These are phyloP conservation scores for Ophidiomyces ophidiicola DNA, from an alignment of 2,329 filamentous ascomycete genomes.

Conservation along the genomic window DNA sequence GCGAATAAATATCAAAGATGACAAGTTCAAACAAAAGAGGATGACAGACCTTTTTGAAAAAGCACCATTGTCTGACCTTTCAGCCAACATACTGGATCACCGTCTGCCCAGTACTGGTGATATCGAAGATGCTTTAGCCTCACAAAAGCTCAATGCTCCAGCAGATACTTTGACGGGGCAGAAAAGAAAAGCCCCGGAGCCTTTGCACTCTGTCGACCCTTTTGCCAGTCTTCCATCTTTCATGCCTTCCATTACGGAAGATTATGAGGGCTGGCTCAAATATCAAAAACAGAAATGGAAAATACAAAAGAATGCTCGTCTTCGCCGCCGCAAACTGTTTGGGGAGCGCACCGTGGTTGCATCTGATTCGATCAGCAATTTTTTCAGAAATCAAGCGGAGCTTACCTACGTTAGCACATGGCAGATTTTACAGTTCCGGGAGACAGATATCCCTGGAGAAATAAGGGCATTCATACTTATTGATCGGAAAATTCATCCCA, in stretches of 20 bases:
- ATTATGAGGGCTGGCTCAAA: conserved; percentile 76
- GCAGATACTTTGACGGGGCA: conserved; percentile 45
- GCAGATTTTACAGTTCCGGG: conserved; percentile 80
- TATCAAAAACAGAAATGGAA: conserved; percentile 99
- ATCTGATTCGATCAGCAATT: conserved; percentile 51
- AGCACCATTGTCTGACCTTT: conserved; percentile 55
- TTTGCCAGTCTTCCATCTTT: conserved; percentile 68
- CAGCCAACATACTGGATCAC: conserved; percentile 50
- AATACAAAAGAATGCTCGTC: conserved; percentile 81
- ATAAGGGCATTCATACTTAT: conserved; percentile 85
- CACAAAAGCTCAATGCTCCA: conserved; percentile 52
- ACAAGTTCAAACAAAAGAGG: conserved; percentile 97
- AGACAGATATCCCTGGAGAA: conserved; percentile 72
- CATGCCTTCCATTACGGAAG: conserved; percentile 73
- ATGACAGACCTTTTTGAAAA: conserved; percentile 78
- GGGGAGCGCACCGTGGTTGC: conserved; percentile 61
- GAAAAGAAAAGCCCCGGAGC: conserved; percentile 63
- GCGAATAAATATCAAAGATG: conserved; percentile 86
- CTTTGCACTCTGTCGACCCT: conserved; percentile 56
- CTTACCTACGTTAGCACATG: conserved; percentile 81
- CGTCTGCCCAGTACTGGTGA: conserved; percentile 48
- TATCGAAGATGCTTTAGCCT: conserved; percentile 57
- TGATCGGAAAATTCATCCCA: conserved; percentile 74
- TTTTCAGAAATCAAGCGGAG: conserved; percentile 88
- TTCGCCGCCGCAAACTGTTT: conserved; percentile 78